These are phyloP conservation scores for Puya raimondii DNA, from an alignment of 176 grass and related monocot genomes.

Conservation along the genomic window DNA sequence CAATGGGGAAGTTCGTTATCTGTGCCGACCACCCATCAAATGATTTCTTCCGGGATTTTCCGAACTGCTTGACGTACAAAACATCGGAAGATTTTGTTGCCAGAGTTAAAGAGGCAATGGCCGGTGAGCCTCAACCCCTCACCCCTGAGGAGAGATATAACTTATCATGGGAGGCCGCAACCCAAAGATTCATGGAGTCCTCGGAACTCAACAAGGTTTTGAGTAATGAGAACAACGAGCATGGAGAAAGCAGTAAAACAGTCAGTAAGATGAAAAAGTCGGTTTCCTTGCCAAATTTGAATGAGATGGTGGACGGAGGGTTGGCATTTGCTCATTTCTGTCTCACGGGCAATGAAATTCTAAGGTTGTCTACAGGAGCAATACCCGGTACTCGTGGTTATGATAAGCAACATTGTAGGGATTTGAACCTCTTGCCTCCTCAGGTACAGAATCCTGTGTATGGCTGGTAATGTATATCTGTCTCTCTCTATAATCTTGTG, in stretches of 20 bases:
- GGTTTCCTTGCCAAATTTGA: slow-evolving; percentile 46
- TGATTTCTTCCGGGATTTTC: slow-evolving; percentile 80
- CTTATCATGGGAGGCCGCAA: slow-evolving; percentile 92
- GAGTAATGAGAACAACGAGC: slow-evolving; percentile 3
- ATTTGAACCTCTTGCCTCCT: slow-evolving; percentile 60
- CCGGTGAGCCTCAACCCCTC: slow-evolving; percentile 54
- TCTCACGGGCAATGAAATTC: slow-evolving; percentile 66
- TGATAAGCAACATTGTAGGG: slow-evolving; percentile 57
- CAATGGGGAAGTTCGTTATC: slow-evolving; percentile 88
- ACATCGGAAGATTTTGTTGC: slow-evolving; percentile 74
- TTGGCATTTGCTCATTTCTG: slow-evolving; percentile 85
- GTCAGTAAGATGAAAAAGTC: slow-evolving; percentile 43
- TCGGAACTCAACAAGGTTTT: slow-evolving; percentile 74
- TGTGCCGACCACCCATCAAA: slow-evolving; percentile 88
- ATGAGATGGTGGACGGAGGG: slow-evolving; percentile 59
- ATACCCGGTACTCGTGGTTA: slow-evolving; percentile 60
- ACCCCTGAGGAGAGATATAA: slow-evolving; percentile 61
- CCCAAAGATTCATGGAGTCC: slow-evolving; percentile 77
- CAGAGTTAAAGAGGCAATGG: slow-evolving; percentile 81
- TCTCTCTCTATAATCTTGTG: slow-evolving; percentile 4
- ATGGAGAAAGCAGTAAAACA: background rate
- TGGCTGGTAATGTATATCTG: slow-evolving; percentile 58
- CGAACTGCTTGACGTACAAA: slow-evolving; percentile 67
- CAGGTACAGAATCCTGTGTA: slow-evolving; percentile 83
- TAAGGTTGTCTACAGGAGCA: slow-evolving; percentile 68